These are phyloP conservation scores for Picochlorum costavermella DNA, from an alignment of 139 green algal genomes.

Conservation along the genomic window DNA sequence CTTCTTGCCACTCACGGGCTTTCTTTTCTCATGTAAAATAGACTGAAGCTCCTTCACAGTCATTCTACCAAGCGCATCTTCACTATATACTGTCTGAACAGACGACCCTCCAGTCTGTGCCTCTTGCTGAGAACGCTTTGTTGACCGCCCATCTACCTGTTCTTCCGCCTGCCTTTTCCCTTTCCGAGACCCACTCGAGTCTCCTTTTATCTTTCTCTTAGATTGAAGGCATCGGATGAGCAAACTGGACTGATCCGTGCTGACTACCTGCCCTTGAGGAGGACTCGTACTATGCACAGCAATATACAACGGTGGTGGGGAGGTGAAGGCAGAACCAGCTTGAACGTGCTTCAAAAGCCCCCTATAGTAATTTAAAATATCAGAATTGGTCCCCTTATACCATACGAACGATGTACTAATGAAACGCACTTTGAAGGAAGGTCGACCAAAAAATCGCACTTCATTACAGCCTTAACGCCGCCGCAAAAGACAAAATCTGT, in stretches of 20 bases:
- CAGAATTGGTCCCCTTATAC: background rate
- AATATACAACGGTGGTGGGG: conserved; percentile 27
- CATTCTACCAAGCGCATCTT: conserved; percentile 15
- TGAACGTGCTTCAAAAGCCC: conserved; percentile 14
- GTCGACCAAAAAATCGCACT: conserved; percentile 12
- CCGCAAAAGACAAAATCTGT: no score
- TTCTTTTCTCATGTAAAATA: conserved; percentile 26
- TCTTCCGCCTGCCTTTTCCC: conserved; percentile 24
- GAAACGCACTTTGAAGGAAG: conserved; percentile 21
- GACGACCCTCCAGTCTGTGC: background rate
- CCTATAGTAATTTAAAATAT: conserved; percentile 5
- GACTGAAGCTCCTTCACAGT: conserved; percentile 40
- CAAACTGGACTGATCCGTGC: conserved; percentile 29
- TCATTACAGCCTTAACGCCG: background rate
- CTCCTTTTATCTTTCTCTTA: conserved; percentile 22
- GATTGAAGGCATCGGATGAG: conserved; percentile 28
- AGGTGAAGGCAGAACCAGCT: conserved; percentile 16
- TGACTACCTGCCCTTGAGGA: conserved; percentile 26
- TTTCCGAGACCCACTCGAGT: conserved; percentile 20
- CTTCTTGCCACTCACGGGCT: conserved; percentile 34
- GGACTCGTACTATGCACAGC: conserved; percentile 34
- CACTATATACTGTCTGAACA: conserved; percentile 2
- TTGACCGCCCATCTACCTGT: background rate
- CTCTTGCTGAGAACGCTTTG: background rate
- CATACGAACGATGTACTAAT: background rate